Percentiles rank a stretch among this genome's conserved stretches.
Evolutionary conservation across 2,329 filamentous ascomycete genomes (phyloP).

Genomic region (Fusarium sp.): DNA sequence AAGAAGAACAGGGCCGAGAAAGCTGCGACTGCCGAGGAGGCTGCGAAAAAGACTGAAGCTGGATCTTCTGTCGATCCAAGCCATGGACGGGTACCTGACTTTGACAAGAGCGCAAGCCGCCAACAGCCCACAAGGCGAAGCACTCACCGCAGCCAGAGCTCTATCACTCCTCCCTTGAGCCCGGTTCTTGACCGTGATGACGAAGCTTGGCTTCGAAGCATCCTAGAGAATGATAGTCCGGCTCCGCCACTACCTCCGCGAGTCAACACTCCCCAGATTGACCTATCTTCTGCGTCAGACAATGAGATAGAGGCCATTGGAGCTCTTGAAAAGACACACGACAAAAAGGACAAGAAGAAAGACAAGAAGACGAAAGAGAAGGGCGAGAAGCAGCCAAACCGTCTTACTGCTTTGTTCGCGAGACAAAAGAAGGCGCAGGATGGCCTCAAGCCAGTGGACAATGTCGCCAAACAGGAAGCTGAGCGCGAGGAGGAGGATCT

Average conservation of each 20-base stretch:
- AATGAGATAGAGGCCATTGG: slow-evolving; percentile 46
- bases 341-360: slow-evolving; percentile 48
- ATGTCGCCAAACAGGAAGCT: slow-evolving; percentile 57
- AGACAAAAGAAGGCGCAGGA: slow-evolving; percentile 57
- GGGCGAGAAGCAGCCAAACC: slow-evolving; percentile 51
- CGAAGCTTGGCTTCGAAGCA: slow-evolving; percentile 67
- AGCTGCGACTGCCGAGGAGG: slow-evolving; percentile 46
- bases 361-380: slow-evolving; percentile 52
- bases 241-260: slow-evolving; percentile 68
- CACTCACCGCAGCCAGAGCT: slow-evolving; percentile 46
- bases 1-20: slow-evolving; percentile 70
- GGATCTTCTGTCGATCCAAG: slow-evolving; percentile 27
- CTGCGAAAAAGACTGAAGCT: slow-evolving; percentile 31
- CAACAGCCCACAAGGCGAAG: slow-evolving; percentile 23
- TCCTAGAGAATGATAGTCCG: slow-evolving; percentile 60
- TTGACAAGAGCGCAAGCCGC: slow-evolving; percentile 25
- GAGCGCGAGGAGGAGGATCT: slow-evolving; percentile 76
- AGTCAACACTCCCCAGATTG: slow-evolving; percentile 62
- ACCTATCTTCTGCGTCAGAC: slow-evolving; percentile 46
- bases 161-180: slow-evolving; percentile 43
- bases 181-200: slow-evolving; percentile 68
- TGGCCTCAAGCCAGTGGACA: slow-evolving; percentile 52
- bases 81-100: slow-evolving; percentile 26
- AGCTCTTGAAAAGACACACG: slow-evolving; percentile 47
- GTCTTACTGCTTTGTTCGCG: slow-evolving; percentile 53